These are phyloP conservation scores for Pleurotus ostreatus DNA, from an alignment of 768 basidiomycete genomes.

Conservation along the genomic window DNA sequence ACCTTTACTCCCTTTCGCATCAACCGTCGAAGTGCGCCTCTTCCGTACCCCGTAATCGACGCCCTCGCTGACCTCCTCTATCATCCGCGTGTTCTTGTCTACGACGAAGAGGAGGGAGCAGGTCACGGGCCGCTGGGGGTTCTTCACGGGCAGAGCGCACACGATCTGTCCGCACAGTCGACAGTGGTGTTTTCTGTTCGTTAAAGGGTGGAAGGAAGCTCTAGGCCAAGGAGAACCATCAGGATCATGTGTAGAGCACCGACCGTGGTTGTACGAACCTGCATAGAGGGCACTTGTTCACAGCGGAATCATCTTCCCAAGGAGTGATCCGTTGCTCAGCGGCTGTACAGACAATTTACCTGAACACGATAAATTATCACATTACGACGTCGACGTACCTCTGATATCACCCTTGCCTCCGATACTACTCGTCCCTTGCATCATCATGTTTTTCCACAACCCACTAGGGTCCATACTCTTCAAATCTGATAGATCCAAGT, in stretches of 20 bases:
- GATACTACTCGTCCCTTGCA: slow-evolving; percentile 33
- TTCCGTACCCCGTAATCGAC: slow-evolving; percentile 78
- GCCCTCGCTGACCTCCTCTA: slow-evolving; percentile 83
- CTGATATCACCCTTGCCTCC: slow-evolving; percentile 61
- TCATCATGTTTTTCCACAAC: slow-evolving; percentile 63
- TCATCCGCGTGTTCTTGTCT: slow-evolving; percentile 69
- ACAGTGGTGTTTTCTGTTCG: slow-evolving; percentile 95
- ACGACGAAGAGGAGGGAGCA: slow-evolving; percentile 86
- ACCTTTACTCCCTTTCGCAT: slow-evolving; percentile 13
- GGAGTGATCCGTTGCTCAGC: slow-evolving; percentile 92
- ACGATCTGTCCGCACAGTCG: slow-evolving; percentile 90
- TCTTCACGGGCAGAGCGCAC: slow-evolving; percentile 81
- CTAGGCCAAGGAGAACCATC: slow-evolving; percentile 20
- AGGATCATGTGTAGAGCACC: too few species aligned
- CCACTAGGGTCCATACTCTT: slow-evolving; percentile 63
- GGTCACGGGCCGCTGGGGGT: slow-evolving; percentile 55
- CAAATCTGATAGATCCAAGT: slow-evolving; percentile 55
- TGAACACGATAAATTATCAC: not conserved
- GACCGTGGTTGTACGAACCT: slow-evolving; percentile 32
- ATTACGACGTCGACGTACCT: slow-evolving; percentile 35
- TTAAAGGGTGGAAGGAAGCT: slow-evolving; percentile 80
- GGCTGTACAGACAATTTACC: slow-evolving; percentile 31
- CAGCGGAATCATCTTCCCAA: slow-evolving; percentile 84
- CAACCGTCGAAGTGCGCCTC: slow-evolving; percentile 30
- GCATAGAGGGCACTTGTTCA: slow-evolving; percentile 84